A percentile compares a stretch with the other conserved stretches of the same genome.
Evolutionary conservation across 306 rosid species (phyloP).

Genomic region (Cicer arietinum): DNA sequence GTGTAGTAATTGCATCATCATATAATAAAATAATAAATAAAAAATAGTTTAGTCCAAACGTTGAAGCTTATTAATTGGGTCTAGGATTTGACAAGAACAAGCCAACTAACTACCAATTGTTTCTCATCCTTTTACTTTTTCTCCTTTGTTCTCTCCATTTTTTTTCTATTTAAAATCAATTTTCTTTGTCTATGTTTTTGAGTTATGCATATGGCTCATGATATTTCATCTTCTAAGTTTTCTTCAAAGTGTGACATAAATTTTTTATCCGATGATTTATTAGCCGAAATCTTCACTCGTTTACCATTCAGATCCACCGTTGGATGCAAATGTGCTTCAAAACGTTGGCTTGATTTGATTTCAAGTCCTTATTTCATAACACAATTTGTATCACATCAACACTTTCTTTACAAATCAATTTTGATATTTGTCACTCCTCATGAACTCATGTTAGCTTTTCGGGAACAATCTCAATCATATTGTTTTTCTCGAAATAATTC

Average conservation of each 20-base stretch:
- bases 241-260: conserved; percentile 3
- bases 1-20: neutral
- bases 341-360: conserved; percentile 19
- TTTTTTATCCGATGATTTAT: conserved; percentile 36
- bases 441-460: conserved; percentile 1
- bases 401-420: neutral
- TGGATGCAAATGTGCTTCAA: conserved; percentile 33
- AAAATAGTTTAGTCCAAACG: neutral
- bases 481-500: neutral
- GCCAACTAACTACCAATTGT: neutral
- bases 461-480: no score
- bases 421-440: conserved; percentile 34
- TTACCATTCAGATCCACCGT: conserved; percentile 32
- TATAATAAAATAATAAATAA: neutral
- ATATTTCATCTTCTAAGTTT: neutral
- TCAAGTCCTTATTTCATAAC: conserved; percentile 12
- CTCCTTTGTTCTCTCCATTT: neutral
- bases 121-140: conserved; percentile 9
- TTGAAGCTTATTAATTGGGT: conserved; percentile 33
- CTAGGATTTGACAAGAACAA: neutral
- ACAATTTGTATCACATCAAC: neutral
- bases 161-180: neutral
- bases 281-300: conserved; percentile 23
- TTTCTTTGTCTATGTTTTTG: neutral
- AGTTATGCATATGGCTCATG: conserved; percentile 16